Percentiles rank a stretch among this genome's conserved stretches.
These are phyloP conservation scores for Blastocystis sp. DNA, from an alignment of 352 stramenopile genomes.

Conservation along the genomic window DNA sequence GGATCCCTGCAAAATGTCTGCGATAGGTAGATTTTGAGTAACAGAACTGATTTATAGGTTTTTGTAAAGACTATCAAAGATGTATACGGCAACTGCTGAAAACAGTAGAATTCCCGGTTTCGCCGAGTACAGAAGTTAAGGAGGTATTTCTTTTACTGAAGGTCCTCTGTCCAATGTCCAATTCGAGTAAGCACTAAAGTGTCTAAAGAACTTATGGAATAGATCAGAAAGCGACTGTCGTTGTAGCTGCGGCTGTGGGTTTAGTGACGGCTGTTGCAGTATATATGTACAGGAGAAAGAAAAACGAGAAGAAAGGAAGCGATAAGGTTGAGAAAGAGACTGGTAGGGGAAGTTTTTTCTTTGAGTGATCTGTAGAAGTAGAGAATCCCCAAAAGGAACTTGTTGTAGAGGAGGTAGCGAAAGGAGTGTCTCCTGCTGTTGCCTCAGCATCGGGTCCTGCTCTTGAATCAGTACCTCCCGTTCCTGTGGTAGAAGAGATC, in stretches of 20 bases:
- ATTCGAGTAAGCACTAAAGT: neutral
- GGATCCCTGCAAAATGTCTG: no score
- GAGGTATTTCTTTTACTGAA: neutral
- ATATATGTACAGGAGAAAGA: slow-evolving; percentile 1
- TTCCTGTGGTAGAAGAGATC: neutral
- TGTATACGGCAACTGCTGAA: no score
- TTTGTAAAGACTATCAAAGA: no score
- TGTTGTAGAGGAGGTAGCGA: neutral
- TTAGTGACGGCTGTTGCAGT: slow-evolving; percentile 25
- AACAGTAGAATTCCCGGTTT: neutral
- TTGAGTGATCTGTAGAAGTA: neutral
- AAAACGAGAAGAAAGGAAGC: neutral
- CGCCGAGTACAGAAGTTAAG: neutral
- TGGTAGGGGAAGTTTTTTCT: neutral
- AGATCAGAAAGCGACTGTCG: slow-evolving; percentile 39
- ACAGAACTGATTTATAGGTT: no score
- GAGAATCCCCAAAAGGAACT: neutral
- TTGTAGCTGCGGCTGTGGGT: neutral
- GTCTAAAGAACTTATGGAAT: neutral
- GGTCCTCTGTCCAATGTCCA: slow-evolving; percentile 23
- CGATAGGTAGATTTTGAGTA: no score
- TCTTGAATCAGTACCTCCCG: neutral
- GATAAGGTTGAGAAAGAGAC: neutral
- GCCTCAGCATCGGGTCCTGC: neutral
- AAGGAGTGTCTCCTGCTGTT: neutral